Conservation (phyloP, 2,329 filamentous ascomycete species). For the Cytospora piceicola region DNA sequence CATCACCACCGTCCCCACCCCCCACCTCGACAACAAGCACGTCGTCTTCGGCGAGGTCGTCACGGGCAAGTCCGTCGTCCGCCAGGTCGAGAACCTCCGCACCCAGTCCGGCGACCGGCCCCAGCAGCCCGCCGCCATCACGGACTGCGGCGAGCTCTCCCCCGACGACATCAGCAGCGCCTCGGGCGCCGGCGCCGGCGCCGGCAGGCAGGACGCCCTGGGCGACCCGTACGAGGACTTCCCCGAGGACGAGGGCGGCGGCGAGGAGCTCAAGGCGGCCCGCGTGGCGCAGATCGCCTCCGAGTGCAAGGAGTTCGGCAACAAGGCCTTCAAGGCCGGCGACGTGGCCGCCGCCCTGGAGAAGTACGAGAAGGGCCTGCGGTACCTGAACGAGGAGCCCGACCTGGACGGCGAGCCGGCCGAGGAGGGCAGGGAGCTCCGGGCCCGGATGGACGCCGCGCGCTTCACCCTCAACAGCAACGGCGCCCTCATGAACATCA, state of each 20-base stretch:
- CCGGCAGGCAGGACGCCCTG: conserved; percentile 73
- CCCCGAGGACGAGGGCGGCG: conserved; percentile 73
- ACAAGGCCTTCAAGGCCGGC: conserved; percentile 84
- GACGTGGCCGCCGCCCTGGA: conserved; percentile 72
- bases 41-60: conserved; percentile 96
- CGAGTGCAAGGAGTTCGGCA: conserved; percentile 89
- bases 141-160: conserved; percentile 83
- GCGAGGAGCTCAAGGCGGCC: conserved; percentile 39
- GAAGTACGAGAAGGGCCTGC: conserved; percentile 93
- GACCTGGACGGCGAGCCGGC: conserved; percentile 57
- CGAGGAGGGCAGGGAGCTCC: conserved; percentile 59
- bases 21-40: conserved; percentile 94
- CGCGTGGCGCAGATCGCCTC: conserved; percentile 78
- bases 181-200: conserved; percentile 63
- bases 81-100: conserved; percentile 83
- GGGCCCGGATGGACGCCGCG: conserved; percentile 69
- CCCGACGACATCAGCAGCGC: conserved; percentile 61
- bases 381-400: conserved; percentile 86
- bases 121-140: conserved; percentile 70
- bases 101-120: conserved; percentile 81
- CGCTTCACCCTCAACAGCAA: conserved; percentile 90
- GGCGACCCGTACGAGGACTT: conserved; percentile 96
- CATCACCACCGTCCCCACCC: conserved; percentile 92
- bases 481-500: conserved; percentile 81
- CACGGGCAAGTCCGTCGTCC: conserved; percentile 86